phyloP scores from a whole-genome alignment of 108 stramenopile genomes.

The Mayamaea pseudoterrestris region DNA sequence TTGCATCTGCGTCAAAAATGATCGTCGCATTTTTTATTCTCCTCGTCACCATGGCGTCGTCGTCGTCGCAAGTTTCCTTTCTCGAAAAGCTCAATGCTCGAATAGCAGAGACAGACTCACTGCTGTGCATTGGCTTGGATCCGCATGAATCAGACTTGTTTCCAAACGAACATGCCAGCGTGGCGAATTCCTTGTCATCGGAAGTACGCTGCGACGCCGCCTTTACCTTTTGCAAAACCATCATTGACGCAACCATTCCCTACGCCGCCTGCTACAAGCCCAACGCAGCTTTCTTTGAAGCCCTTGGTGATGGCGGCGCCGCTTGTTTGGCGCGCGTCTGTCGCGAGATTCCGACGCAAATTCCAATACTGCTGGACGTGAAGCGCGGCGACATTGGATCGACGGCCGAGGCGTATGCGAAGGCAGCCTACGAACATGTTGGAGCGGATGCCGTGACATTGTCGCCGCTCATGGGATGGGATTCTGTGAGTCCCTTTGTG shows the following conservation, averaged over 20 bases:
- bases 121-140: slow-evolving; percentile 95
- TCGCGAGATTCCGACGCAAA: slow-evolving; percentile 28
- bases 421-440: slow-evolving; percentile 73
- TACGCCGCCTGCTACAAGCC: slow-evolving; percentile 92
- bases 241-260: slow-evolving; percentile 82
- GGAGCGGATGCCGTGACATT: slow-evolving; percentile 89
- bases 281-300: slow-evolving; percentile 98
- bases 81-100: slow-evolving; percentile 42
- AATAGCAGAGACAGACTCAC: slow-evolving; percentile 50
- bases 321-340: slow-evolving; percentile 68
- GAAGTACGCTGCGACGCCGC: slow-evolving; percentile 76
- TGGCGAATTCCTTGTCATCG: background rate
- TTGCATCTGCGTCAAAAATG: no score
- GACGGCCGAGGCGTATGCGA: slow-evolving; percentile 91
- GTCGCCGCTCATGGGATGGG: slow-evolving; percentile 94
- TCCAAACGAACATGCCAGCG: slow-evolving; percentile 10
- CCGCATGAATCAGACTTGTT: slow-evolving; percentile 74
- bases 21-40: no score
- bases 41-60: no score
- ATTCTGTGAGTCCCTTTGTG: slow-evolving; percentile 91
- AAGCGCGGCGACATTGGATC: slow-evolving; percentile 97
- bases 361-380: slow-evolving; percentile 88
- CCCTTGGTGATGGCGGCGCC: slow-evolving; percentile 72
- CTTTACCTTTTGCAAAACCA: slow-evolving; percentile 73
- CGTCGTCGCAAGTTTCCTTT: no score